These are phyloP conservation scores for Calocybe gambosa DNA, from an alignment of 1,284 basidiomycete genomes.

Conservation along the genomic window DNA sequence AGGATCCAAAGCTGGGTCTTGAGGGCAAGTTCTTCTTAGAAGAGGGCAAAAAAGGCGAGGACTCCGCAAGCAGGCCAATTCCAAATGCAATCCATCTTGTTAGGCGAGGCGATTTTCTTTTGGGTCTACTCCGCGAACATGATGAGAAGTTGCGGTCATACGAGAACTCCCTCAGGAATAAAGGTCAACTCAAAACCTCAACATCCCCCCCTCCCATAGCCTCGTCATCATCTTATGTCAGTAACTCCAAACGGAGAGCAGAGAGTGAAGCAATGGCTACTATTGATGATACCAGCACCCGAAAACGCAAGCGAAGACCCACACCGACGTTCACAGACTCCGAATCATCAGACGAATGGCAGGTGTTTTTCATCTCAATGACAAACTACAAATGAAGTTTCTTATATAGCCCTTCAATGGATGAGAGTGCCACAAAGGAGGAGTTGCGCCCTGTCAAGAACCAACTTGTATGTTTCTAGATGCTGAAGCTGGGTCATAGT, in stretches of 20 bases:
- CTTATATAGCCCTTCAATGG: constrained; percentile 81
- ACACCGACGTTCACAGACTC: constrained; percentile 92
- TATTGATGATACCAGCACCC: constrained; percentile 61
- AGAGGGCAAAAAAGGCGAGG: constrained; percentile 88
- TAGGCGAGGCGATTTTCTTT: constrained; percentile 91
- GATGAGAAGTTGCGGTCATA: constrained; percentile 87
- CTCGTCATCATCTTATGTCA: constrained; percentile 54
- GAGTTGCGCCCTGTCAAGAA: constrained; percentile 95
- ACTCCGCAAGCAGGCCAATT: constrained; percentile 74
- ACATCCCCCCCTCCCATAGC: constrained; percentile 66
- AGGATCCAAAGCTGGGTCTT: constrained; percentile 80
- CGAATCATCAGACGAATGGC: constrained; percentile 85
- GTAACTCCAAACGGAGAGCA: constrained; percentile 61
- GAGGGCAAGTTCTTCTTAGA: constrained; percentile 96
- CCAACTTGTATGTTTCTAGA: constrained; percentile 64
- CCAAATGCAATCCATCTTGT: constrained; percentile 97
- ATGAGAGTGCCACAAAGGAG: constrained; percentile 92
- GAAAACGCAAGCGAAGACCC: constrained; percentile 79
- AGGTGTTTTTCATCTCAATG: constrained; percentile 23
- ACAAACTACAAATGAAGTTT: background rate
- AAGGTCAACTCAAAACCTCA: constrained; percentile 60
- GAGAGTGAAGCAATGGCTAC: constrained; percentile 79
- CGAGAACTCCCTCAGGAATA: constrained; percentile 65
- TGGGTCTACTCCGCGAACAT: constrained; percentile 86
- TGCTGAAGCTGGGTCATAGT: constrained; percentile 1